Evolutionary conservation across 495 filamentous ascomycete genomes (phyloP), one percentile per base, ranked within the genome.

Genomic region (Podospora pseudopauciseta): DNA sequence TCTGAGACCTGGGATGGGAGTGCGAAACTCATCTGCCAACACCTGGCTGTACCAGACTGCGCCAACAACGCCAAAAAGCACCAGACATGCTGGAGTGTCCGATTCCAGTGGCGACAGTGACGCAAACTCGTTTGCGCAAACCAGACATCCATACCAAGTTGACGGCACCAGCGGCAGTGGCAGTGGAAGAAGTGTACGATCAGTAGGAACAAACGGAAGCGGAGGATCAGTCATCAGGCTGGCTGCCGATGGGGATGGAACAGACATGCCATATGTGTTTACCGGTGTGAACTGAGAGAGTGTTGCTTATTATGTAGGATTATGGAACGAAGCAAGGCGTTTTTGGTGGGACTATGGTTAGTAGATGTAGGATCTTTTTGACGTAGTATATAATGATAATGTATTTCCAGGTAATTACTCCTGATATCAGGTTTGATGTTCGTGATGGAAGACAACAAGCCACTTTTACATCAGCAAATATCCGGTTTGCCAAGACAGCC

Each of bases 31-130:
- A 23, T 80, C 80, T 5, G 71, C 76, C 5, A 77, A 76, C 53
- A 79, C 77, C 11, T 74, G 75, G 67, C 76, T 77, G 55, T 84
- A 80, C 65, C 78, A 79, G 60, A 86, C 85, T 0, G 85, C 85
- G 54, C 85, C 85, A 5, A 84, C 81, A 5, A 86, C 85, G 15
- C 85, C 85, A 5, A 76, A 75, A 58, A 83, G 83, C 65, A 74
- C 74, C 75, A 7, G 73, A 49, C n/a, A 11, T 72, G 4, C 71
- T 78, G 26, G 72, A 76, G 30, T 71, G 75, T n/a, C 76, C 76
- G 1, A 81, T 78, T 63, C 67, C n/a, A 58, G 55, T 70, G 9
- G 78, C 39, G 39, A 49, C 9, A 49, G 13, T 11, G 39, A 49
- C 9, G 6, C 5, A 49, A 49, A 78, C 44, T 84, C 79, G 68